phyloP scores from a whole-genome alignment of 768 basidiomycete species.

The Leccinum subgranulosum region DNA sequence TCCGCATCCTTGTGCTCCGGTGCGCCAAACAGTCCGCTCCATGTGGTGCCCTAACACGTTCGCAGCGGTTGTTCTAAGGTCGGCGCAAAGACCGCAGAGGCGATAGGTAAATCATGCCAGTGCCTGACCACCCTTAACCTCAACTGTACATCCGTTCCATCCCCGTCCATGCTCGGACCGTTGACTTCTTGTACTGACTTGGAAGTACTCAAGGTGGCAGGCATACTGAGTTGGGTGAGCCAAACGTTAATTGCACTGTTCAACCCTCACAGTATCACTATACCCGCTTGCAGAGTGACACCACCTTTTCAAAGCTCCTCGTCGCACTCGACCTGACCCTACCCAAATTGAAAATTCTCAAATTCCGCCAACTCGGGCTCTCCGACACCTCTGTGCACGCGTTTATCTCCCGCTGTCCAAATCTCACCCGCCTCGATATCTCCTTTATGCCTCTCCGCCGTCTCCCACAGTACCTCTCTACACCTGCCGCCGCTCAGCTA shows the following conservation, averaged over 20 bases:
- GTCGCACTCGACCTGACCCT: conserved; percentile 31
- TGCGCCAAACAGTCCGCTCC: conserved; percentile 27
- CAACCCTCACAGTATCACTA: not conserved
- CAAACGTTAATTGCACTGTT: not conserved
- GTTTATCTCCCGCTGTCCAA: conserved; percentile 46
- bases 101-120: conserved; percentile 40
- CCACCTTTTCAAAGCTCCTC: conserved; percentile 47
- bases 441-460: conserved; percentile 60
- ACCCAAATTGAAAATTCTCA: conserved; percentile 47
- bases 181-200: conserved; percentile 37
- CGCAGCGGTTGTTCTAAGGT: conserved; percentile 60
- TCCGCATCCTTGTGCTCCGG: conserved; percentile 55
- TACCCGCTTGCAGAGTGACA: conserved; percentile 48
- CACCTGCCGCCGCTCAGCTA: conserved; percentile 23
- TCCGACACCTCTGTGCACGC: conserved; percentile 46
- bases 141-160: conserved; percentile 56
- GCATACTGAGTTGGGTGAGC: conserved; percentile 58
- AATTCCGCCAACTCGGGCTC: conserved; percentile 53
- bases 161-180: conserved; percentile 44
- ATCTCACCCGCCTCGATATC: conserved; percentile 53
- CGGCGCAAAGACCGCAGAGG: conserved; percentile 45
- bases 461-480: conserved; percentile 13
- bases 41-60: conserved; percentile 13
- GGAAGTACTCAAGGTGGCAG: conserved; percentile 60
- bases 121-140: conserved; percentile 50